A percentile compares a stretch with the other conserved stretches of the same genome.
Evolutionary conservation across 495 filamentous ascomycete genomes (phyloP).

Genomic region (Mytilinidion resinicola): DNA sequence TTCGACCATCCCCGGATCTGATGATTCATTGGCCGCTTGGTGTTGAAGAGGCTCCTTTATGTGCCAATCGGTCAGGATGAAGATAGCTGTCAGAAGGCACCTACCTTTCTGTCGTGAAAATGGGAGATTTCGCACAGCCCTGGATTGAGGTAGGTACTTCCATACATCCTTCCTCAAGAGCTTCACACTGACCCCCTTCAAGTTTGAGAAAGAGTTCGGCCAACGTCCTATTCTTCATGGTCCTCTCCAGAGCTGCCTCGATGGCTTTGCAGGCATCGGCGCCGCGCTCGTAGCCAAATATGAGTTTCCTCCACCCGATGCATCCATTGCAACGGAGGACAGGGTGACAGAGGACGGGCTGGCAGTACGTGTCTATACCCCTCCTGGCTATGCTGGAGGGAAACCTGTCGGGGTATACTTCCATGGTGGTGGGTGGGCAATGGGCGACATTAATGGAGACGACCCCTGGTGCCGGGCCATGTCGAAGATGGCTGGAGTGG

Average conservation of each 20-base stretch:
- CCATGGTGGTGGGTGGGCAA: conserved; percentile 27
- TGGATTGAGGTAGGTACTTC: conserved; percentile 21
- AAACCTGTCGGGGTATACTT: conserved; percentile 24
- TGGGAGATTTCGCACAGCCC: conserved; percentile 8
- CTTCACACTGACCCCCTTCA: conserved; percentile 3
- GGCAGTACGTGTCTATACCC: conserved; percentile 23
- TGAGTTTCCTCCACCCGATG: conserved; percentile 21
- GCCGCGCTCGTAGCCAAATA: conserved; percentile 19
- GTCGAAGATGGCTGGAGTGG: conserved; percentile 14
- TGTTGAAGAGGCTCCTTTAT: not conserved
- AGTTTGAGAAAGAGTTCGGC: conserved; percentile 27
- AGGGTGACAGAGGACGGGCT: conserved; percentile 10
- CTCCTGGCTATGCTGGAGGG: conserved; percentile 12
- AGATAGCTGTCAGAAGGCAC: conserved; percentile 16
- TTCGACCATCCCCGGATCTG: too few species aligned
- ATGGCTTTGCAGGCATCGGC: conserved; percentile 16
- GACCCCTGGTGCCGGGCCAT: conserved; percentile 18
- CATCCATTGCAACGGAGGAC: conserved; percentile 22
- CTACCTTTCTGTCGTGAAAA: too few species aligned
- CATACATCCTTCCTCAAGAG: not conserved
- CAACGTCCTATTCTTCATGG: conserved; percentile 22
- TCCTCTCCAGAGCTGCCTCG: conserved; percentile 13
- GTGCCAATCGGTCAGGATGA: not conserved
- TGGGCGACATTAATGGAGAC: conserved; percentile 24
- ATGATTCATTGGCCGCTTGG: too few species aligned